These are phyloP conservation scores for Penicillium sp. DNA, from an alignment of 2,329 filamentous ascomycete genomes.

Conservation along the genomic window DNA sequence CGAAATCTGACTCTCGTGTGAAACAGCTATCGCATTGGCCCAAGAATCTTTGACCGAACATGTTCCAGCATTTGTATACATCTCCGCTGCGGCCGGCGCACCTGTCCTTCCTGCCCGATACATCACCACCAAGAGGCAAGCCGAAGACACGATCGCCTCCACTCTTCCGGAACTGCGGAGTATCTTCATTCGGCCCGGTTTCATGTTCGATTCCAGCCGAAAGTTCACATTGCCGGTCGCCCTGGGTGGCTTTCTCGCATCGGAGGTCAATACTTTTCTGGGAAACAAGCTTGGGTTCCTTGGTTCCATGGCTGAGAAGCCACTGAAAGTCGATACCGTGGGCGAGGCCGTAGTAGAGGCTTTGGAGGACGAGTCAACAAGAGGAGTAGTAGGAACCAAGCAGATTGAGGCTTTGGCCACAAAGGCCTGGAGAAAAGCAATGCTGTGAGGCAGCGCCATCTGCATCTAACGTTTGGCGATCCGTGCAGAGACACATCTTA, in stretches of 20 bases:
- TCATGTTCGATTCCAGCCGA: constrained; percentile 84
- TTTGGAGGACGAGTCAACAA: constrained; percentile 68
- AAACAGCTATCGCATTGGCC: constrained; percentile 72
- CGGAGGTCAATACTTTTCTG: constrained; percentile 72
- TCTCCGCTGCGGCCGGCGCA: constrained; percentile 83
- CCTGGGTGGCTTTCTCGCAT: constrained; percentile 70
- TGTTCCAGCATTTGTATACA: constrained; percentile 74
- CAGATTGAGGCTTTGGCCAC: constrained; percentile 79
- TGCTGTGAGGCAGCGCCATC: constrained; percentile 61
- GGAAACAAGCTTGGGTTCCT: constrained; percentile 77
- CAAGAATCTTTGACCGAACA: constrained; percentile 67
- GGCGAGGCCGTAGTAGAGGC: constrained; percentile 89
- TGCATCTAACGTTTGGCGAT: background rate
- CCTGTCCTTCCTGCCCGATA: constrained; percentile 83
- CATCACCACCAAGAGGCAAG: constrained; percentile 87
- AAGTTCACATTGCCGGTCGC: constrained; percentile 83
- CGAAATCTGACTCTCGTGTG: constrained; percentile 3
- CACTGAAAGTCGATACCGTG: constrained; percentile 81
- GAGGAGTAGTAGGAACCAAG: constrained; percentile 73
- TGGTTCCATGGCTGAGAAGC: constrained; percentile 80
- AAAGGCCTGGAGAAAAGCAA: constrained; percentile 83
- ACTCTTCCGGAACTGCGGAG: constrained; percentile 73
- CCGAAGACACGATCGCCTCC: constrained; percentile 71
- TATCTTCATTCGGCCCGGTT: constrained; percentile 80
- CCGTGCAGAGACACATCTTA: background rate